A percentile compares a stretch with the other conserved stretches of the same genome.
Evolutionary conservation across 2,329 filamentous ascomycete genomes (phyloP).

Genomic region (Penicillium sp.): DNA sequence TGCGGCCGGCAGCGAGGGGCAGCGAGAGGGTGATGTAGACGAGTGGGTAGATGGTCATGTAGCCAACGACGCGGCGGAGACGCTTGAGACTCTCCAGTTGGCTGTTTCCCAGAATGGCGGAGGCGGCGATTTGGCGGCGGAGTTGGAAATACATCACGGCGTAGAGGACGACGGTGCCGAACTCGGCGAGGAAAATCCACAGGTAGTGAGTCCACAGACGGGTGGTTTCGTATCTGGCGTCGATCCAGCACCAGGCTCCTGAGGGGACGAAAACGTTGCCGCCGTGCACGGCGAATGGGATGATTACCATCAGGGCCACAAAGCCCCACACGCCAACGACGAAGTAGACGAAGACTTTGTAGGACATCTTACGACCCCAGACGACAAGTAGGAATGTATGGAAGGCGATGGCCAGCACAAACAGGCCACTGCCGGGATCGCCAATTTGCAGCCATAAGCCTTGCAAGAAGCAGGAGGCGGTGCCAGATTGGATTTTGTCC

Average conservation of each 20-base stretch:
- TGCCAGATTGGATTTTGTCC: constrained; percentile 45
- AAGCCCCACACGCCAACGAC: constrained; percentile 48
- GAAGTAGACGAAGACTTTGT: constrained; percentile 43
- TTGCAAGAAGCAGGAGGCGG: constrained; percentile 49
- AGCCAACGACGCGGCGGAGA: constrained; percentile 43
- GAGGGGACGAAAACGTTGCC: constrained; percentile 47
- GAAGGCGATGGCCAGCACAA: constrained; percentile 53
- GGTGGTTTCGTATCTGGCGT: constrained; percentile 40
- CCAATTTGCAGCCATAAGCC: constrained; percentile 53
- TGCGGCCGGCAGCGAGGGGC: constrained; percentile 54
- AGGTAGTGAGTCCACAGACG: constrained; percentile 51
- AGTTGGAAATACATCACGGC: constrained; percentile 49
- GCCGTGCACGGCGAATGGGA: constrained; percentile 45
- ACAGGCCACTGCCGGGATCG: constrained; percentile 52
- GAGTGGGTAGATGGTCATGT: constrained; percentile 48
- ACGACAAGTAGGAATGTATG: constrained; percentile 52
- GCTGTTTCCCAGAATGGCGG: constrained; percentile 35
- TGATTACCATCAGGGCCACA: constrained; percentile 45
- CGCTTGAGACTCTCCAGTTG: constrained; percentile 39
- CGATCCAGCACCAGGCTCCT: constrained; percentile 55
- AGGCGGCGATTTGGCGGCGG: constrained; percentile 43
- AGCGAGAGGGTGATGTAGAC: constrained; percentile 61
- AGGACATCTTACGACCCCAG: constrained; percentile 46
- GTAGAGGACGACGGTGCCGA: constrained; percentile 49
- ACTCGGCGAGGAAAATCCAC: constrained; percentile 53